Evolutionary conservation across 176 grass and related monocot species (phyloP), one percentile per base, ranked within the genome.

Genomic region (Olyra latifolia): DNA sequence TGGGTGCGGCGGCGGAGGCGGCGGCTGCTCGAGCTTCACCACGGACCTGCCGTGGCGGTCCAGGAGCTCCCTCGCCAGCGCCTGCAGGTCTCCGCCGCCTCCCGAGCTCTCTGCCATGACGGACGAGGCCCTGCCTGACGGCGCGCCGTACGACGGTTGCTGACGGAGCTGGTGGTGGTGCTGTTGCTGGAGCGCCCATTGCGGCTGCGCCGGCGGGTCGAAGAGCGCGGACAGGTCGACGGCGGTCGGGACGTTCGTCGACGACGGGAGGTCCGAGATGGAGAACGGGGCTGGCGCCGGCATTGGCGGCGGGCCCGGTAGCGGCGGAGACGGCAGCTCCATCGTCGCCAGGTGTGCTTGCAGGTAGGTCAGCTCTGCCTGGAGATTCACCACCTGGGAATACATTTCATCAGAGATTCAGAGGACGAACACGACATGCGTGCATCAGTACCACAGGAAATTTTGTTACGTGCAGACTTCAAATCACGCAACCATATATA

Each of bases 351-450:
- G 88, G 79, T 95, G 93, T 7, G 90, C 85, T 72, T 99, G 96
- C 69, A 99, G 79, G 84, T 95, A 99, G 76, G 93, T 91, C 71
- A 99, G 86, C 78, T 99, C 97, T 54, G 93, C 88, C 83, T 96
- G 97, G 71, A 96, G 93, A 85, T 91, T 96, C 86, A 93, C 97
- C 72, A 95, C 97, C 97, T 99, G 83, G 76, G 69, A 84, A 59
- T 85, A 38, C 11, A 30, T 44, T 40, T 35, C 4, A 35, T 35
- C 32, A 35, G 32, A 35, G 32, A 35, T 44, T 53, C 43, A 27
- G 27, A 74, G 8, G 39, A n/a, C n/a, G n/a, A n/a, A 86, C 63
- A 66, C 65, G 66, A 50, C 71, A 88, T 88, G 56, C 77, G 80
- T 80, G 69, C 76, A 80, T 70, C 30, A 66, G 75, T 40, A 62